Evolutionary conservation across 2,329 filamentous ascomycete genomes (phyloP), one percentile per base, ranked within the genome.

Genomic region (Penicillium sp.): DNA sequence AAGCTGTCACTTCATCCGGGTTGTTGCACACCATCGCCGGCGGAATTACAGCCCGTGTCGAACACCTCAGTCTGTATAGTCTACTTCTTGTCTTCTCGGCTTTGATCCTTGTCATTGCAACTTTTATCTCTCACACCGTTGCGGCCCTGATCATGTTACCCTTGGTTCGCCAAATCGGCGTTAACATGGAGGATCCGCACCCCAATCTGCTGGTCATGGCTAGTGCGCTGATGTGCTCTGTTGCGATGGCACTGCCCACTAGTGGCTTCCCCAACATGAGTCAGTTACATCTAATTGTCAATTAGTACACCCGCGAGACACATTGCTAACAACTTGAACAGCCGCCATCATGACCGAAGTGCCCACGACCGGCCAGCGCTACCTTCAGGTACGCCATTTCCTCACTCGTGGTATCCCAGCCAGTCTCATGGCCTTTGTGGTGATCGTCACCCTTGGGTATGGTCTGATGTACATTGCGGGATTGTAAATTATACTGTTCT

Each of bases 331-430:
- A 21, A 16, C 29, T 21, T 45, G 16, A 23, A n/a, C 15, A 95
- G 90, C 94, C 67, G 94, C 94, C 4, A 97, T 99, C 66, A 97
- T 99, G 94, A 97, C 97, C 81, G 94, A 99, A 75, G 93, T 99
- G 65, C 83, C 89, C 0, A 82, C 87, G 58, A 95, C 92, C 0
- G 94, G 94, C 8, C 90, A 95, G 69, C 82, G 94, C 51, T 99
- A 99, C 68, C 81, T 99, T 49, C 81, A 88, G 54, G 95, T 99
- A 47, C 89, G 88, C 68, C 94, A 99, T 71, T 99, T 99, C 73
- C 87, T 99, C 66, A 95, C 88, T 47, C 81, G 92, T n/a, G 94
- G 94, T 66, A 84, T 99, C 34, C 93, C 94, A 0, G 86, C 88
- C 67, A 95, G 89, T 72, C 70, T 97, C 33, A 79, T 96, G 49